phyloP scores from a whole-genome alignment of 768 basidiomycete species.

The Podaxis sp. region DNA sequence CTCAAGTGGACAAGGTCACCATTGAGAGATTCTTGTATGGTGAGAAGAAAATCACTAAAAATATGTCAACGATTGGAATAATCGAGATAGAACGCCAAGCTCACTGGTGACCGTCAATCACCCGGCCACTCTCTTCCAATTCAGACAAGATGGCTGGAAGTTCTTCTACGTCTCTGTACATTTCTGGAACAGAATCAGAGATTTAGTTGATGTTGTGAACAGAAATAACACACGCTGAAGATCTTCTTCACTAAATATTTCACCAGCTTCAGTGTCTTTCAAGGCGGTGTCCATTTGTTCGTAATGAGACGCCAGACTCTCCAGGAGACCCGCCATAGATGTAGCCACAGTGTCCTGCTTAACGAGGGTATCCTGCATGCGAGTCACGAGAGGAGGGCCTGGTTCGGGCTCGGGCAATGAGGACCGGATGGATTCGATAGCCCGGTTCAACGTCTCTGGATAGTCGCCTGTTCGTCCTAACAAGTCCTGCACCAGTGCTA shows the following conservation, averaged over 20 bases:
- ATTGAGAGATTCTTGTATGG: conserved; percentile 41
- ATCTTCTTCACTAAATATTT: conserved; percentile 66
- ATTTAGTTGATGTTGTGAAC: background rate
- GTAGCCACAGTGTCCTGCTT: conserved; percentile 57
- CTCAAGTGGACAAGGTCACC: conserved; percentile 51
- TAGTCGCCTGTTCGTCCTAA: conserved; percentile 65
- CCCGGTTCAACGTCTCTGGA: conserved; percentile 57
- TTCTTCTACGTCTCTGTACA: conserved; percentile 81
- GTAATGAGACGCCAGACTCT: conserved; percentile 72
- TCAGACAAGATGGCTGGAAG: conserved; percentile 74
- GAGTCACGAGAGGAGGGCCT: conserved; percentile 22
- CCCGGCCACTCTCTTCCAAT: conserved; percentile 55
- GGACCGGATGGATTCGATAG: conserved; percentile 55
- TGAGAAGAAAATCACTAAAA: conserved; percentile 49
- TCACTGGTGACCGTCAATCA: conserved; percentile 60
- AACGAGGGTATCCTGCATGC: conserved; percentile 49
- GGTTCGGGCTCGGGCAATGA: conserved; percentile 40
- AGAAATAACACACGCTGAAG: conserved; percentile 48
- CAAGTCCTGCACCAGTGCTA: conserved; percentile 46
- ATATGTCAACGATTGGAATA: conserved; percentile 2
- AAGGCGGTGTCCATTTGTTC: conserved; percentile 73
- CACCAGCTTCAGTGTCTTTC: conserved; percentile 68
- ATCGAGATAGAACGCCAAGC: conserved; percentile 22
- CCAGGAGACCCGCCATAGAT: conserved; percentile 73
- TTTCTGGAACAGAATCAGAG: conserved; percentile 43